Evolutionary conservation across 352 stramenopile species (phyloP).

Genomic region (Phytopythium oedochilum): DNA sequence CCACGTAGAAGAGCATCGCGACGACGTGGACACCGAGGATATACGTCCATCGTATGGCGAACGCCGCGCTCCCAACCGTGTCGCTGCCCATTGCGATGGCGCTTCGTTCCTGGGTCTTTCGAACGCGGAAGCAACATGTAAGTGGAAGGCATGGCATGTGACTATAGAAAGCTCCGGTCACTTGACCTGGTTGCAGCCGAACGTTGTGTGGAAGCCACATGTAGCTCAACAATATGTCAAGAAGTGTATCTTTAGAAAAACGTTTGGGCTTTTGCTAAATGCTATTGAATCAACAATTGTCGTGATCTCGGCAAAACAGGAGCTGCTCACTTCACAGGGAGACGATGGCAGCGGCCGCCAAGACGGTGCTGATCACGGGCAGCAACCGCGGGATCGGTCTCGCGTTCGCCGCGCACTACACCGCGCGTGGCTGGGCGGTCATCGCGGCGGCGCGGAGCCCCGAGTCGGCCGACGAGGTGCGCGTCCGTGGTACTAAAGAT

Average conservation of each 20-base stretch:
- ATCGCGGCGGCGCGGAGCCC: constrained; percentile 22
- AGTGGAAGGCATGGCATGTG: too few relatives aligned
- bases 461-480: constrained; percentile 3
- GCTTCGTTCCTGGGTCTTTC: too few relatives aligned
- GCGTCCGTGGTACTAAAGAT: too few relatives aligned
- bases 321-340: background rate
- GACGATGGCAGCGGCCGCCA: constrained; percentile 7
- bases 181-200: too few relatives aligned
- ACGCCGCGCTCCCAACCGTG: background rate
- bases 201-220: too few relatives aligned
- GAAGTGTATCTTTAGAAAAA: too few relatives aligned
- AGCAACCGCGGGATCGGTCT: constrained; percentile 28
- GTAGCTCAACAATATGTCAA: too few relatives aligned
- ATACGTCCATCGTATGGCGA: constrained; percentile 12
- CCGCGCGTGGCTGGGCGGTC: constrained; percentile 32
- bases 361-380: constrained; percentile 49
- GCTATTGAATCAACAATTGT: background rate
- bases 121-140: too few relatives aligned
- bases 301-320: background rate
- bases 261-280: too few relatives aligned
- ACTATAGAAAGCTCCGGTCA: too few relatives aligned
- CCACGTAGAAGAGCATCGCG: background rate
- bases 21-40: constrained; percentile 7
- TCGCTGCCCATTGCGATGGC: background rate
- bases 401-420: constrained; percentile 32